These are phyloP conservation scores for Lagenidium sp. DNA, from an alignment of 352 stramenopile genomes.

Conservation along the genomic window DNA sequence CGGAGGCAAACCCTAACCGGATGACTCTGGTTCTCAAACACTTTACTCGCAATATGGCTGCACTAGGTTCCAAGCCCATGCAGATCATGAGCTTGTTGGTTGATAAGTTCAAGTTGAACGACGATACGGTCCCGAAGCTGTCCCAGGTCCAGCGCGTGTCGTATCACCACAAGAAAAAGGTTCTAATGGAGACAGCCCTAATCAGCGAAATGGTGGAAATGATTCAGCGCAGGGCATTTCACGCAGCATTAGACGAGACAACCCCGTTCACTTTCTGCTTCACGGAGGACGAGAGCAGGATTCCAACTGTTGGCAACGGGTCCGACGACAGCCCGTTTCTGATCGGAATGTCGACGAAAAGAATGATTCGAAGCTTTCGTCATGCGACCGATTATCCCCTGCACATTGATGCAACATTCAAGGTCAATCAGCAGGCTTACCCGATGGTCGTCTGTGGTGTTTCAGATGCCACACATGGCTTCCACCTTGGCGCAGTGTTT, in stretches of 20 bases:
- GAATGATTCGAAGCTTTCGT: neutral
- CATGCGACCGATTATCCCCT: neutral
- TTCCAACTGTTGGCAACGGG: slow-evolving; percentile 1
- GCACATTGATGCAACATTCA: slow-evolving; percentile 7
- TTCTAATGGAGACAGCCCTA: slow-evolving; percentile 3
- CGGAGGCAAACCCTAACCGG: neutral
- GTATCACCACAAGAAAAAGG: neutral
- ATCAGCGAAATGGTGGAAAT: neutral
- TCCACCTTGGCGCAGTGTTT: slow-evolving; percentile 5
- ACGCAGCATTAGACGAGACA: slow-evolving; percentile 1
- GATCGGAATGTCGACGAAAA: slow-evolving; percentile 1
- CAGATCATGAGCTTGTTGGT: slow-evolving; percentile 2
- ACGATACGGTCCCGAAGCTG: slow-evolving; percentile 1
- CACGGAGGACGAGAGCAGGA: neutral
- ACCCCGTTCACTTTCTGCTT: slow-evolving; percentile 5
- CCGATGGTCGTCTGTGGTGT: slow-evolving; percentile 4
- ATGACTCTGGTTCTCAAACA: slow-evolving; percentile 4
- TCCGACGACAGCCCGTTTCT: slow-evolving; percentile 2
- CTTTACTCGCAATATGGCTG: neutral
- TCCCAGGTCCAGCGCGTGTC: neutral
- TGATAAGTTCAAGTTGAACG: slow-evolving; percentile 3
- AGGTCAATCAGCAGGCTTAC: slow-evolving; percentile 4
- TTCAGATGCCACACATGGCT: slow-evolving; percentile 1
- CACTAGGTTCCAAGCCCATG: neutral
- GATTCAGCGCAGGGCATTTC: neutral